Conservation (phyloP, 345 rosid species). For the Zanthoxylum bungeanum region DNA sequence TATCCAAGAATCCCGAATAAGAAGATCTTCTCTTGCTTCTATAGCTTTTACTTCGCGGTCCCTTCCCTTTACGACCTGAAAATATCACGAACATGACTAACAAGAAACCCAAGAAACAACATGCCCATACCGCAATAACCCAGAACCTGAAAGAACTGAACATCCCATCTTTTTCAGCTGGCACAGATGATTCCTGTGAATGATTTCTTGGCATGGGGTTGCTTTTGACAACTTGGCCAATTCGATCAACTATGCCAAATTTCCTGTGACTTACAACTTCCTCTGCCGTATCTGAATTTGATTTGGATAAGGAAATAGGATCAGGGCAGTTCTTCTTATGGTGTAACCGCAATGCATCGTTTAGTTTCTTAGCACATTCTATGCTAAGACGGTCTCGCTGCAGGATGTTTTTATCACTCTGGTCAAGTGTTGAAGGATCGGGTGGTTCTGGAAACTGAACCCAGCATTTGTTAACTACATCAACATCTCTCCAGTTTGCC, state of each 20-base stretch:
- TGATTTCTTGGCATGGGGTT: constrained; percentile 23
- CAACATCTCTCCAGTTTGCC: constrained; percentile 86
- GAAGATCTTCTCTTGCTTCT: constrained; percentile 64
- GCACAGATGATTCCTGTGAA: constrained; percentile 29
- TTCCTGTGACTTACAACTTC: constrained; percentile 40
- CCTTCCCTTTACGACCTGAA: constrained; percentile 55
- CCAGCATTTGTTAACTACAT: constrained; percentile 80
- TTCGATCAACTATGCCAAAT: constrained; percentile 32
- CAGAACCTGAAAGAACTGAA: constrained; percentile 66
- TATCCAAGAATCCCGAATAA: constrained; percentile 42
- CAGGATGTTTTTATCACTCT: constrained; percentile 38
- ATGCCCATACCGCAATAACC: constrained; percentile 67
- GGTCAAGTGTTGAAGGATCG: constrained; percentile 50
- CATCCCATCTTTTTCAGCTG: constrained; percentile 37
- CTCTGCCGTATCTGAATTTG: constrained; percentile 18
- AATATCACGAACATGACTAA: constrained; percentile 52
- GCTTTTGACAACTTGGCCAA: constrained; percentile 20
- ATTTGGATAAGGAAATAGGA: constrained; percentile 29
- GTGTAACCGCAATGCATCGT: constrained; percentile 77
- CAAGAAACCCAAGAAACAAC: constrained; percentile 74
- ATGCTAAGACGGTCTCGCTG: constrained; percentile 85
- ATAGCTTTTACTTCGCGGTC: constrained; percentile 51
- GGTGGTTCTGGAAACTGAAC: constrained; percentile 93
- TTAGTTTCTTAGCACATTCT: constrained; percentile 79
- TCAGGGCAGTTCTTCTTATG: constrained; percentile 74